Conservation (phyloP, 192 early-diverging fungal genomes). For the Backusella mclennaniae region DNA sequence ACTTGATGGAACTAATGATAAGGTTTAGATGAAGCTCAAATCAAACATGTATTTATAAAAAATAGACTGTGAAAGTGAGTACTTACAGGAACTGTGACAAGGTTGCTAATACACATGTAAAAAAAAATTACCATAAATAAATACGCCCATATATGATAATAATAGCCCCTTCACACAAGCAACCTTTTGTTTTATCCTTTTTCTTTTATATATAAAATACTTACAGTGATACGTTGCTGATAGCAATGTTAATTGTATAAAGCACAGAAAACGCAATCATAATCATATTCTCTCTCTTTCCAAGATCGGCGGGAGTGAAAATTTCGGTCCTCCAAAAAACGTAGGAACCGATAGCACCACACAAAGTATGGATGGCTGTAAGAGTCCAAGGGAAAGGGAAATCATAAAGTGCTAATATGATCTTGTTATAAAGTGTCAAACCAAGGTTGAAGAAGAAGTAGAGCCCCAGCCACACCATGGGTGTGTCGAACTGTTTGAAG, state of each 20-base stretch:
- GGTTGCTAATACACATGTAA: constrained; percentile 22
- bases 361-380: constrained; percentile 62
- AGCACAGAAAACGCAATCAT: constrained; percentile 65
- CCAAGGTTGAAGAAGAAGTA: constrained; percentile 76
- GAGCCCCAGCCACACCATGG: constrained; percentile 54
- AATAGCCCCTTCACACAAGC: background rate
- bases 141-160: background rate
- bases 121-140: background rate
- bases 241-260: constrained; percentile 72
- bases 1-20: constrained; percentile 60
- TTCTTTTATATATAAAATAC: constrained; percentile 38
- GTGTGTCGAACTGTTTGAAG: constrained; percentile 19
- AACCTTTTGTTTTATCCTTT: background rate
- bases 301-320: constrained; percentile 39
- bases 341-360: constrained; percentile 54
- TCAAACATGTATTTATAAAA: constrained; percentile 8
- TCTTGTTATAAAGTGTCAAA: constrained; percentile 85
- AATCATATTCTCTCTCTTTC: constrained; percentile 37
- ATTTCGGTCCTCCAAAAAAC: constrained; percentile 24
- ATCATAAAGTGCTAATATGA: constrained; percentile 61
- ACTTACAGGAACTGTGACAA: constrained; percentile 38
- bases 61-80: background rate
- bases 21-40: background rate
- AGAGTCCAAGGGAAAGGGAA: constrained; percentile 73
- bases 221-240: constrained; percentile 63